phyloP scores from a whole-genome alignment of 1,139 yeast genomes.

The Pichia sp. region DNA sequence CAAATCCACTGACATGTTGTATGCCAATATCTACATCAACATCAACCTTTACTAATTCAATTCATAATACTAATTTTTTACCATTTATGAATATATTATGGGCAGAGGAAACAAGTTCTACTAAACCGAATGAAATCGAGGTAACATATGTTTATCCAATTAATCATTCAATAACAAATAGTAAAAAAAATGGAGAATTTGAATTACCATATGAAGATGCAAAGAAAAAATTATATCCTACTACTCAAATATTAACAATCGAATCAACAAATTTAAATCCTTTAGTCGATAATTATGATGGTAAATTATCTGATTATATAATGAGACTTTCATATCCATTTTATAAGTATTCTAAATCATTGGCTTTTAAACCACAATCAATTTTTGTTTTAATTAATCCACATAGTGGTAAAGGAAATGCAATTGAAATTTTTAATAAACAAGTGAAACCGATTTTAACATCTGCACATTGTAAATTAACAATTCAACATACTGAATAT shows the following conservation, averaged over 20 bases:
- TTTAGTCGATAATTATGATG: neutral
- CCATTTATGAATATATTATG: slow-evolving; percentile 26
- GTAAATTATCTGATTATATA: slow-evolving; percentile 16
- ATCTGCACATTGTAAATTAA: slow-evolving; percentile 59
- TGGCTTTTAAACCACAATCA: too few species aligned
- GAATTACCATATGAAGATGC: slow-evolving; percentile 10
- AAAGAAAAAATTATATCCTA: slow-evolving; percentile 8
- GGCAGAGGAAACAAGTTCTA: slow-evolving; percentile 20
- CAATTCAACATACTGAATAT: slow-evolving; percentile 58
- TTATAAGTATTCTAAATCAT: neutral
- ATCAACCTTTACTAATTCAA: slow-evolving; percentile 11
- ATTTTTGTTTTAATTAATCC: slow-evolving; percentile 71
- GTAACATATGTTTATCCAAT: slow-evolving; percentile 19
- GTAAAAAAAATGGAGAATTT: slow-evolving; percentile 1
- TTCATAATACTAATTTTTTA: slow-evolving; percentile 11
- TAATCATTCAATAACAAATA: neutral
- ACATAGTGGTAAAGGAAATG: slow-evolving; percentile 83
- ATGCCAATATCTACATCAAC: slow-evolving; percentile 15
- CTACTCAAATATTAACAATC: slow-evolving; percentile 13
- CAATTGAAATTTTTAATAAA: slow-evolving; percentile 49
- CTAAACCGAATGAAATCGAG: slow-evolving; percentile 19
- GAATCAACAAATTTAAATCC: slow-evolving; percentile 6
- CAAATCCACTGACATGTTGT: slow-evolving; percentile 15
- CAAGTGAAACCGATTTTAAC: slow-evolving; percentile 65
- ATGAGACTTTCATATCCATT: slow-evolving; percentile 34